Evolutionary conservation across 192 early-diverging fungal genomes (phyloP).

Genomic region (Mortierella alpina): DNA sequence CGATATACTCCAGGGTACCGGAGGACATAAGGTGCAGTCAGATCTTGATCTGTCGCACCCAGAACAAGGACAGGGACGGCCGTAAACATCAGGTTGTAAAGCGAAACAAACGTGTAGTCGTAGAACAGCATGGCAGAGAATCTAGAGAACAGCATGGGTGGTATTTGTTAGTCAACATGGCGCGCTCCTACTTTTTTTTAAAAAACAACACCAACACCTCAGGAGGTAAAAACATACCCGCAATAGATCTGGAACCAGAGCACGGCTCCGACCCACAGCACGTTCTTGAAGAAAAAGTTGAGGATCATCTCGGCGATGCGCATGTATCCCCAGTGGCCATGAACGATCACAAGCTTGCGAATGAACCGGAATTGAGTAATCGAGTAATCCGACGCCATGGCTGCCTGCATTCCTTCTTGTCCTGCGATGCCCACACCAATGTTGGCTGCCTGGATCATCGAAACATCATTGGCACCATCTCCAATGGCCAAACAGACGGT

Average conservation of each 20-base stretch:
- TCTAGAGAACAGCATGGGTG: slow-evolving; percentile 1
- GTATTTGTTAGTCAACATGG: slow-evolving; percentile 10
- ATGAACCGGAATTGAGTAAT: slow-evolving; percentile 94
- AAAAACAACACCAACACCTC: neutral
- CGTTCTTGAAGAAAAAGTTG: slow-evolving; percentile 97
- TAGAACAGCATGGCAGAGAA: slow-evolving; percentile 95
- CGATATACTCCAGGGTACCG: slow-evolving; percentile 77
- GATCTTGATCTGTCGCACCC: slow-evolving; percentile 77
- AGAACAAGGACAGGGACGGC: slow-evolving; percentile 74
- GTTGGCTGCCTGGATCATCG: slow-evolving; percentile 97
- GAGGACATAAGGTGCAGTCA: slow-evolving; percentile 66
- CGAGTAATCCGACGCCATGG: slow-evolving; percentile 95
- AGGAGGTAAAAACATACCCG: slow-evolving; percentile 62
- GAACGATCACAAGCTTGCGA: slow-evolving; percentile 86
- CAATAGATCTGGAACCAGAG: slow-evolving; percentile 97
- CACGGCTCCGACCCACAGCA: slow-evolving; percentile 90
- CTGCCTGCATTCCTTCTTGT: slow-evolving; percentile 88
- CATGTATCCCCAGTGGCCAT: slow-evolving; percentile 92
- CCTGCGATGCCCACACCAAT: slow-evolving; percentile 84
- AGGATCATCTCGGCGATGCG: slow-evolving; percentile 91
- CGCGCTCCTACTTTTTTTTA: neutral
- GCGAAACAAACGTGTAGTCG: slow-evolving; percentile 89
- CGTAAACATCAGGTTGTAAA: slow-evolving; percentile 87
- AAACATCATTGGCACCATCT: slow-evolving; percentile 91
- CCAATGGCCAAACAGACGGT: slow-evolving; percentile 78